Conservation (phyloP, 2,329 filamentous ascomycete species). For the Neurospora sp. region DNA sequence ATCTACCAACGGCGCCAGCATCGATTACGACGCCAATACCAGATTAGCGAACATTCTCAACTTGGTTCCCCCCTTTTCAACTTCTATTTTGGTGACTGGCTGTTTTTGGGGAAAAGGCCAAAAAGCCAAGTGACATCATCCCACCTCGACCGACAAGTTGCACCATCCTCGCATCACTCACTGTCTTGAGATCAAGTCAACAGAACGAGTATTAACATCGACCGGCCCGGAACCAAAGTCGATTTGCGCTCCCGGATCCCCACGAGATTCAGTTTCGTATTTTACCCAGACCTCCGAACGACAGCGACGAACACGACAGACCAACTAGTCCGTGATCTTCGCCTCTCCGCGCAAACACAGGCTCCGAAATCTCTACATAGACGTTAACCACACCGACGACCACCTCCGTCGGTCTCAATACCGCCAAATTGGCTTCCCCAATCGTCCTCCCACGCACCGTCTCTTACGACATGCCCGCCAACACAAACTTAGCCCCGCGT, state of each 20-base stretch:
- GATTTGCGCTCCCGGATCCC: not conserved
- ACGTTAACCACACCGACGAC: slow-evolving; percentile 9
- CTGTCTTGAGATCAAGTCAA: not conserved
- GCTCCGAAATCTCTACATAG: not conserved
- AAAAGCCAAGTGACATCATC: slow-evolving; percentile 15
- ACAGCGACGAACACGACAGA: not conserved
- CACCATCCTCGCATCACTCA: not conserved
- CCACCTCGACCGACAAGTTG: not conserved
- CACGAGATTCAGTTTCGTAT: not conserved
- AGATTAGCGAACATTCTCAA: not conserved
- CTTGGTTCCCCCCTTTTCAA: not conserved
- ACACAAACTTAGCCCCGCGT: slow-evolving; percentile 49
- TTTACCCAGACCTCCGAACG: not conserved
- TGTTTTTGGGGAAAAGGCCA: not conserved
- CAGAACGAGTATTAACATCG: not conserved
- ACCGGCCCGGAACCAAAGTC: not conserved
- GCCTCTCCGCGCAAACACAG: not conserved
- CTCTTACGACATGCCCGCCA: slow-evolving; percentile 70
- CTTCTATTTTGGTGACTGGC: not conserved
- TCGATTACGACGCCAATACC: not conserved
- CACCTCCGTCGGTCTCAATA: slow-evolving; percentile 40
- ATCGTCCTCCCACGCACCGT: slow-evolving; percentile 80
- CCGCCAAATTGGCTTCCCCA: slow-evolving; percentile 93
- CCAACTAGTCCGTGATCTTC: not conserved
- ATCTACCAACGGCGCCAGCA: not conserved